Evolutionary conservation across 805 yeast species (phyloP).

Genomic region (Sugiyamaella mastotermitis): DNA sequence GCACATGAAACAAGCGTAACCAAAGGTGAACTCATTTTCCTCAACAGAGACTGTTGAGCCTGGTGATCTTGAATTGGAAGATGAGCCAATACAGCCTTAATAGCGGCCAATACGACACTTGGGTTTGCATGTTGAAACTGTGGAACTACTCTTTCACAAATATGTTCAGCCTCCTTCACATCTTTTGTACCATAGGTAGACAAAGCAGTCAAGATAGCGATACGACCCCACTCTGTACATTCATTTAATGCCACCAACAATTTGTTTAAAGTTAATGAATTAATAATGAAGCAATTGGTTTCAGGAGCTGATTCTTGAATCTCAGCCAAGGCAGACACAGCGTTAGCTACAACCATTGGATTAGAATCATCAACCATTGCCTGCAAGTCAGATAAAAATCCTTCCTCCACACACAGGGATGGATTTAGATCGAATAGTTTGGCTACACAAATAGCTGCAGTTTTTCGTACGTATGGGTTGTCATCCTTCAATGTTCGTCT

Average conservation of each 20-base stretch:
- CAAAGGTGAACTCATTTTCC: slow-evolving; percentile 75
- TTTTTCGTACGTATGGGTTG: slow-evolving; percentile 94
- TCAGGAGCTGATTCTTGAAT: slow-evolving; percentile 63
- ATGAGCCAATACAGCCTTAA: slow-evolving; percentile 74
- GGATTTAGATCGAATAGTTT: slow-evolving; percentile 84
- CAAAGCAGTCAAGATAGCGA: slow-evolving; percentile 77
- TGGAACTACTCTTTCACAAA: slow-evolving; percentile 84
- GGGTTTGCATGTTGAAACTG: slow-evolving; percentile 97
- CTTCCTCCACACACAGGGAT: slow-evolving; percentile 76
- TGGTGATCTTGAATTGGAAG: slow-evolving; percentile 31
- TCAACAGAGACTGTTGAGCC: slow-evolving; percentile 40
- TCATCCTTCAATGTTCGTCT: slow-evolving; percentile 82
- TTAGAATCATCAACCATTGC: slow-evolving; percentile 75
- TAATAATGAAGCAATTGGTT: slow-evolving; percentile 41
- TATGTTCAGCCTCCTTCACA: slow-evolving; percentile 67
- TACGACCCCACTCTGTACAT: slow-evolving; percentile 99
- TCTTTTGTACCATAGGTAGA: slow-evolving; percentile 59
- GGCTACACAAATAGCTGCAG: slow-evolving; percentile 97
- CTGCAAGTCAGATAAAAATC: slow-evolving; percentile 66
- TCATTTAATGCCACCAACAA: slow-evolving; percentile 83
- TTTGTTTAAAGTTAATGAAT: slow-evolving; percentile 39
- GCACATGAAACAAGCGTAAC: slow-evolving; percentile 83
- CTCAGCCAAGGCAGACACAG: slow-evolving; percentile 79
- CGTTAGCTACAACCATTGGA: slow-evolving; percentile 97
- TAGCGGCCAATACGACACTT: slow-evolving; percentile 81